Evolutionary conservation across 352 stramenopile species (phyloP).

Genomic region (Lagenidium sp.): DNA sequence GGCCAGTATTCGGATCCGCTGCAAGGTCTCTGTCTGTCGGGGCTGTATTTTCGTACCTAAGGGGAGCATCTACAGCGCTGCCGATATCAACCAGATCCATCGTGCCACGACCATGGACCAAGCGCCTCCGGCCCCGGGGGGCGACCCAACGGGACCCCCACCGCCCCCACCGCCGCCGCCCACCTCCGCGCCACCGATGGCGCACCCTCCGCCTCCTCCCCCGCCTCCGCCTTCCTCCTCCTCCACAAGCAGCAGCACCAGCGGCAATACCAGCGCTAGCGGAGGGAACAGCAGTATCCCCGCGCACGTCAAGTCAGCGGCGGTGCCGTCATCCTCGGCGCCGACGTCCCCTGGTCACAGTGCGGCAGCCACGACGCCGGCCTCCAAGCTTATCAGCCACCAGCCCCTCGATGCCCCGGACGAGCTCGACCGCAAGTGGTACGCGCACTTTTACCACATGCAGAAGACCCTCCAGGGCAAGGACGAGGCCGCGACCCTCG

Average conservation of each 20-base stretch:
- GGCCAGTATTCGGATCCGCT: too few relatives aligned
- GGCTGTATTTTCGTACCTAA: too few relatives aligned
- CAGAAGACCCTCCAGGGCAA: slow-evolving; percentile 74
- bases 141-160: too few relatives aligned
- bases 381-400: slow-evolving; percentile 70
- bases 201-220: slow-evolving; percentile 26
- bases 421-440: slow-evolving; percentile 82
- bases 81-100: too few relatives aligned
- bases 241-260: slow-evolving; percentile 1
- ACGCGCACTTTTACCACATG: slow-evolving; percentile 80
- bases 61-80: too few relatives aligned
- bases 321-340: slow-evolving; percentile 5
- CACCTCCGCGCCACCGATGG: too few relatives aligned
- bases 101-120: too few relatives aligned
- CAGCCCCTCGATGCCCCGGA: slow-evolving; percentile 62
- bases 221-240: slow-evolving; percentile 7
- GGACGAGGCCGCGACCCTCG: slow-evolving; percentile 39
- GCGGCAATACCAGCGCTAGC: too few relatives aligned
- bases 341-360: slow-evolving; percentile 21
- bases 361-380: slow-evolving; percentile 24
- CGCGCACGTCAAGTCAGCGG: slow-evolving; percentile 7
- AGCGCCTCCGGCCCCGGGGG: too few relatives aligned
- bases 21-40: too few relatives aligned
- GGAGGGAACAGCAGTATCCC: slow-evolving; percentile 8
- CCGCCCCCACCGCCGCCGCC: slow-evolving; percentile 30